Percentiles rank a stretch among this genome's conserved stretches.
phyloP scores from a whole-genome alignment of 768 basidiomycete genomes.

The Tulasnella sp. region DNA sequence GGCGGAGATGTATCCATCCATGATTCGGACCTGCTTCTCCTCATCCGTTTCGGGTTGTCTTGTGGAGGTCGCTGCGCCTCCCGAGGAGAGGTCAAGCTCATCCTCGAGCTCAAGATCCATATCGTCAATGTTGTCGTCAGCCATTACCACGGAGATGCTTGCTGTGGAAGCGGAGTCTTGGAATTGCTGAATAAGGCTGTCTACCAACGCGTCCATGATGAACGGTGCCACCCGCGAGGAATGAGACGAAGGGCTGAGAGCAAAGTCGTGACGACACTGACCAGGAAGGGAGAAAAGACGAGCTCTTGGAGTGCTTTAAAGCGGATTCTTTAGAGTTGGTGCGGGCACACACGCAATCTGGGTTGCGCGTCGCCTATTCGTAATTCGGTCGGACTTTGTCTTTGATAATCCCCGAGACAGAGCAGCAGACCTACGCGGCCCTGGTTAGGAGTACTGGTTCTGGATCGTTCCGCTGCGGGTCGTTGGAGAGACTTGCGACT shows the following conservation, averaged over 20 bases:
- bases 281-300: background rate
- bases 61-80: background rate
- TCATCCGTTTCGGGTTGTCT: conserved; percentile 19
- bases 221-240: background rate
- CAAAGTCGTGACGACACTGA: background rate
- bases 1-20: conserved; percentile 19
- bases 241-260: background rate
- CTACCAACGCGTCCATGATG: background rate
- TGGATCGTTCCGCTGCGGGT: background rate
- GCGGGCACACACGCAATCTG: background rate
- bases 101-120: conserved; percentile 44
- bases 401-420: background rate
- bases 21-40: conserved; percentile 19
- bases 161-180: background rate
- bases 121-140: conserved; percentile 55
- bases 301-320: background rate
- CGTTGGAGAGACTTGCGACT: background rate
- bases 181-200: background rate
- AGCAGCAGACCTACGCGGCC: background rate
- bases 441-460: background rate
- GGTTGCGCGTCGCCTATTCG: background rate
- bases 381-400: background rate
- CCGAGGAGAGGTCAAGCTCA: conserved; percentile 37
- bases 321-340: background rate
- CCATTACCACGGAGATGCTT: conserved; percentile 41